Percentiles rank a stretch among this genome's conserved stretches.
Conservation (phyloP, 306 rosid species). For the Calophaca sinica region DNA sequence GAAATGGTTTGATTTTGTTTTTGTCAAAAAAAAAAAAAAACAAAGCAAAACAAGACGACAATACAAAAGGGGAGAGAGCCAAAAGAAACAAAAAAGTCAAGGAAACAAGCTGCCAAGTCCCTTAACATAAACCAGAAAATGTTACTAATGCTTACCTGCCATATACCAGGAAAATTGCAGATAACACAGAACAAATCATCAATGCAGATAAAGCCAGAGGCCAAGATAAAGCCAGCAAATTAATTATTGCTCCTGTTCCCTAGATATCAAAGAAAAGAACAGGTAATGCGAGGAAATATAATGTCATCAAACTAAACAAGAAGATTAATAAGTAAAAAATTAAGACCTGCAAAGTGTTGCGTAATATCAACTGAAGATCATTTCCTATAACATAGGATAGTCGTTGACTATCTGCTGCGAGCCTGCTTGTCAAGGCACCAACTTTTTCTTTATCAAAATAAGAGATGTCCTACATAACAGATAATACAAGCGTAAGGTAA, state of each 20-base stretch:
- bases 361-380: slow-evolving; percentile 66
- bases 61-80: background rate
- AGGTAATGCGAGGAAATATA: slow-evolving; percentile 12
- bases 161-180: slow-evolving; percentile 68
- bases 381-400: slow-evolving; percentile 70
- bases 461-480: slow-evolving; percentile 66
- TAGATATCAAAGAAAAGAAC: slow-evolving; percentile 53
- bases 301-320: slow-evolving; percentile 32
- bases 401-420: slow-evolving; percentile 78
- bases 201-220: slow-evolving; percentile 79
- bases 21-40: no score
- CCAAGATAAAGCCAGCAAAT: slow-evolving; percentile 79
- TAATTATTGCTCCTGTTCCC: slow-evolving; percentile 80
- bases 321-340: slow-evolving; percentile 33
- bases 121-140: slow-evolving; percentile 27
- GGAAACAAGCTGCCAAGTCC: background rate
- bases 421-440: slow-evolving; percentile 86
- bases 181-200: slow-evolving; percentile 67
- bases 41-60: background rate
- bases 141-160: slow-evolving; percentile 61
- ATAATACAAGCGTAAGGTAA: slow-evolving; percentile 34
- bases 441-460: slow-evolving; percentile 78
- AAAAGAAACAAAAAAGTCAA: background rate
- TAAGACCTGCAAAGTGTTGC: slow-evolving; percentile 70
- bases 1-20: no score